Evolutionary conservation across 805 yeast genomes (phyloP).

Genomic region (Maudiozyma turicensis): DNA sequence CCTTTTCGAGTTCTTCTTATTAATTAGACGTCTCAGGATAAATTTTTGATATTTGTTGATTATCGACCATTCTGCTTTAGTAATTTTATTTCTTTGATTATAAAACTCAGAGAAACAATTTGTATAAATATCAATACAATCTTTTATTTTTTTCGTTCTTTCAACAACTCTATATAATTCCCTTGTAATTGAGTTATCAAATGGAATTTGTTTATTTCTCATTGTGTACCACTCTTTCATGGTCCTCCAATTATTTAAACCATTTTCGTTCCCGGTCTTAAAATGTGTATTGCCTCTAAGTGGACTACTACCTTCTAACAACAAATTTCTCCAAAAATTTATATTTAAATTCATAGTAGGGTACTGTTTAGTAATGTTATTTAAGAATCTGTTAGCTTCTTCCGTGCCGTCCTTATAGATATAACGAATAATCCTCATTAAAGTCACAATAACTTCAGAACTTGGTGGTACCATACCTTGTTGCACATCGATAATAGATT

Average conservation of each 20-base stretch:
- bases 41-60: slow-evolving; percentile 16
- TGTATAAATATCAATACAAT: slow-evolving; percentile 12
- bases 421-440: slow-evolving; percentile 14
- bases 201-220: slow-evolving; percentile 7
- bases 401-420: slow-evolving; percentile 8
- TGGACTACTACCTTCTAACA: slow-evolving; percentile 11
- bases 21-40: slow-evolving; percentile 12
- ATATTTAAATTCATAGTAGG: slow-evolving; percentile 14
- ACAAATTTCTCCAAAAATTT: slow-evolving; percentile 20
- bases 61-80: slow-evolving; percentile 5
- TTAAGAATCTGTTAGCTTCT: slow-evolving; percentile 11
- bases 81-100: neutral
- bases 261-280: neutral
- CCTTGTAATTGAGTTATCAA: slow-evolving; percentile 12
- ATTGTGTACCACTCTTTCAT: slow-evolving; percentile 19
- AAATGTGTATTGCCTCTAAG: neutral
- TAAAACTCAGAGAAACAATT: neutral
- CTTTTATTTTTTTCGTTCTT: slow-evolving; percentile 11
- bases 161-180: slow-evolving; percentile 11
- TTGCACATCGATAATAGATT: neutral
- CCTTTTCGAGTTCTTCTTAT: slow-evolving; percentile 7
- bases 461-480: slow-evolving; percentile 8
- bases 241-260: slow-evolving; percentile 11
- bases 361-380: slow-evolving; percentile 12
- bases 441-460: slow-evolving; percentile 14